These are phyloP conservation scores for Camelina hispida DNA, from an alignment of 345 rosid genomes.

Conservation along the genomic window DNA sequence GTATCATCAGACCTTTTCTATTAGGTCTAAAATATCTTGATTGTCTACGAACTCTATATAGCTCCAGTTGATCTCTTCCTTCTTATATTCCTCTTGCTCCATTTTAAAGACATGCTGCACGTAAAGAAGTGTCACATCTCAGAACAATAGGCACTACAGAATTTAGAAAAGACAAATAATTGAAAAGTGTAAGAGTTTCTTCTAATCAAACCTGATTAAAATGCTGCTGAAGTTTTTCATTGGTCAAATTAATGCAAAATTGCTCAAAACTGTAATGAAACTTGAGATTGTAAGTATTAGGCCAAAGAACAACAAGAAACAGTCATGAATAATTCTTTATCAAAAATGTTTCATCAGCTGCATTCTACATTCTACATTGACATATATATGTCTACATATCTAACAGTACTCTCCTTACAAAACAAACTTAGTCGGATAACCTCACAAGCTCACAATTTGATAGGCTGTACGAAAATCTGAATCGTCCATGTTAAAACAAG, in stretches of 20 bases:
- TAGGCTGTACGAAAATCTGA: slow-evolving; percentile 14
- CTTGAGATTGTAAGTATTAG: slow-evolving; percentile 12
- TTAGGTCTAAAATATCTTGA: slow-evolving; percentile 91
- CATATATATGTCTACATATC: not conserved
- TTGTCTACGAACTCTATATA: slow-evolving; percentile 97
- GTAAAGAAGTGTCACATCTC: slow-evolving; percentile 37
- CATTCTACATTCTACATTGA: not conserved
- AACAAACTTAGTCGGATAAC: slow-evolving; percentile 8
- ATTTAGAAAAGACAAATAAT: slow-evolving; percentile 32
- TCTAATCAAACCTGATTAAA: slow-evolving; percentile 87
- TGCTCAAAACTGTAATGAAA: slow-evolving; percentile 91
- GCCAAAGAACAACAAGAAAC: slow-evolving; percentile 24
- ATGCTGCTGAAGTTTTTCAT: slow-evolving; percentile 98
- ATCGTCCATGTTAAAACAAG: slow-evolving; percentile 12
- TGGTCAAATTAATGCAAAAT: slow-evolving; percentile 98
- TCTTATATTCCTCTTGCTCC: slow-evolving; percentile 99
- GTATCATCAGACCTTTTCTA: slow-evolving; percentile 73
- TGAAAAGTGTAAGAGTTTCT: slow-evolving; percentile 16
- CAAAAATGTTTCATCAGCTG: slow-evolving; percentile 8
- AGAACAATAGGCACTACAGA: slow-evolving; percentile 32
- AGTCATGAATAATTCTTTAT: slow-evolving; percentile 22
- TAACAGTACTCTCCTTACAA: slow-evolving; percentile 21
- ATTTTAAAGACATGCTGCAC: slow-evolving; percentile 98
- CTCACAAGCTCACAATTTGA: slow-evolving; percentile 20
- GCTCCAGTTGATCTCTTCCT: slow-evolving; percentile 99